Percentiles rank a stretch among this genome's conserved stretches.
phyloP scores from a whole-genome alignment of 2,329 filamentous ascomycete species.

The Exophiala mesophila region DNA sequence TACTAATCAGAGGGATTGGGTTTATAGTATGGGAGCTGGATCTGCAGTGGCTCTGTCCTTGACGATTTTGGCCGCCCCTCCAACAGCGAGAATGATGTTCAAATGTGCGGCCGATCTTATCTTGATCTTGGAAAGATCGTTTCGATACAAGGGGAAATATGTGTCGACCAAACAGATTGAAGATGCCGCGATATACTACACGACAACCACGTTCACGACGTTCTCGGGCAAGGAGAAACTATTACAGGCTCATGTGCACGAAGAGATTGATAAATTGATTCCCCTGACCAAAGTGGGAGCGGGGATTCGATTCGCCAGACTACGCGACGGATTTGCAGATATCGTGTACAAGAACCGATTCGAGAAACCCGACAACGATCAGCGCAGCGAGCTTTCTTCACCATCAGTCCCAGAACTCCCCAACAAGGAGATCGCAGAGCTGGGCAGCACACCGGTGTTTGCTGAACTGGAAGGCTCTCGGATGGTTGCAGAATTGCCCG shows the following conservation, averaged over 20 bases:
- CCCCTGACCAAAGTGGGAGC: slow-evolving; percentile 19
- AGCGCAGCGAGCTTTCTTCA: slow-evolving; percentile 1
- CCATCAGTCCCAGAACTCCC: slow-evolving; percentile 7
- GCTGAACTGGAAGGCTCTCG: slow-evolving; percentile 10
- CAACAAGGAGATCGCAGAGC: slow-evolving; percentile 12
- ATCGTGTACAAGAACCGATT: slow-evolving; percentile 26
- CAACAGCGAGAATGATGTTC: slow-evolving; percentile 31
- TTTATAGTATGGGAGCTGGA: slow-evolving; percentile 26
- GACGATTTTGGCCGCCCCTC: slow-evolving; percentile 28
- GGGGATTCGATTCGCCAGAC: slow-evolving; percentile 17
- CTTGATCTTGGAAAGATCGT: slow-evolving; percentile 30
- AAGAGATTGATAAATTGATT: slow-evolving; percentile 21
- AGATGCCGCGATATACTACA: slow-evolving; percentile 25
- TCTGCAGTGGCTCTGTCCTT: slow-evolving; percentile 26
- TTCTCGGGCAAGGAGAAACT: slow-evolving; percentile 23
- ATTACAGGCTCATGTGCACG: slow-evolving; percentile 24
- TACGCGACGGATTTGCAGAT: slow-evolving; percentile 21
- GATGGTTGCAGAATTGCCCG: slow-evolving; percentile 16
- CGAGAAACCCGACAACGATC: slow-evolving; percentile 14
- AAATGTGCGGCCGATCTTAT: slow-evolving; percentile 33
- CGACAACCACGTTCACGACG: slow-evolving; percentile 21
- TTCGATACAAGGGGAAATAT: slow-evolving; percentile 26
- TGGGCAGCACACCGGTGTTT: slow-evolving; percentile 8
- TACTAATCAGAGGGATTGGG: too few species aligned
- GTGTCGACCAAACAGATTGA: slow-evolving; percentile 26